These are phyloP conservation scores for Dispira simplex DNA, from an alignment of 192 early-diverging fungal genomes.

Conservation along the genomic window DNA sequence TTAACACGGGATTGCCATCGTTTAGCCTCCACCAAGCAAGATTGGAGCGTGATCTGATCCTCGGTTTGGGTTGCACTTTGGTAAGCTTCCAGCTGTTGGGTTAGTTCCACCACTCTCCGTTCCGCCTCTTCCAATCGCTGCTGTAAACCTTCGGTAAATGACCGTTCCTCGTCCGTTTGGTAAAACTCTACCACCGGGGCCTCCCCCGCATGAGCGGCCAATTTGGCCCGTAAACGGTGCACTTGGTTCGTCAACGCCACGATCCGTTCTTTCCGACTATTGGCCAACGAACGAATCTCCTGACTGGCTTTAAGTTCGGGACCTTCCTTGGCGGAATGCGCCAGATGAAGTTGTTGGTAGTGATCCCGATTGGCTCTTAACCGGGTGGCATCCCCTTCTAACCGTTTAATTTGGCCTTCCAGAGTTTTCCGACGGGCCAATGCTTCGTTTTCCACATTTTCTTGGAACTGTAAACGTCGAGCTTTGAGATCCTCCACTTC, in stretches of 20 bases:
- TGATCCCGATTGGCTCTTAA: constrained; percentile 2
- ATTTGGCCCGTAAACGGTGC: constrained; percentile 20
- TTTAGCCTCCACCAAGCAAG: not conserved
- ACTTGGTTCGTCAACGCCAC: constrained; percentile 22
- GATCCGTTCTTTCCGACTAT: constrained; percentile 25
- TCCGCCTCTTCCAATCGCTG: constrained; percentile 16
- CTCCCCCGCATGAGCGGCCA: constrained; percentile 21
- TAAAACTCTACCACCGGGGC: constrained; percentile 19
- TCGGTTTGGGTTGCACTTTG: not conserved
- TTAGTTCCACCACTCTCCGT: not conserved
- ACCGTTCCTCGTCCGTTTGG: constrained; percentile 13
- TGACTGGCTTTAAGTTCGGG: not conserved
- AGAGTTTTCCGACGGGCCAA: constrained; percentile 6
- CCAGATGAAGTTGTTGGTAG: not conserved
- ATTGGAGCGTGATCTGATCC: not conserved
- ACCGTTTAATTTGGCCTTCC: constrained; percentile 1
- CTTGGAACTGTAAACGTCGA: not conserved
- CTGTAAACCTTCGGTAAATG: constrained; percentile 12
- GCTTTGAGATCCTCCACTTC: not conserved
- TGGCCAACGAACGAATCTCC: constrained; percentile 9
- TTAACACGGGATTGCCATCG: not conserved
- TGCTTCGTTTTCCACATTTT: not conserved
- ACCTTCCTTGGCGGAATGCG: constrained; percentile 3
- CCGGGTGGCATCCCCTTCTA: constrained; percentile 2
- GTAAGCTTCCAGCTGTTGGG: not conserved